Evolutionary conservation across 306 rosid species (phyloP), one percentile per base, ranked within the genome.

Genomic region (Myrica gale): DNA sequence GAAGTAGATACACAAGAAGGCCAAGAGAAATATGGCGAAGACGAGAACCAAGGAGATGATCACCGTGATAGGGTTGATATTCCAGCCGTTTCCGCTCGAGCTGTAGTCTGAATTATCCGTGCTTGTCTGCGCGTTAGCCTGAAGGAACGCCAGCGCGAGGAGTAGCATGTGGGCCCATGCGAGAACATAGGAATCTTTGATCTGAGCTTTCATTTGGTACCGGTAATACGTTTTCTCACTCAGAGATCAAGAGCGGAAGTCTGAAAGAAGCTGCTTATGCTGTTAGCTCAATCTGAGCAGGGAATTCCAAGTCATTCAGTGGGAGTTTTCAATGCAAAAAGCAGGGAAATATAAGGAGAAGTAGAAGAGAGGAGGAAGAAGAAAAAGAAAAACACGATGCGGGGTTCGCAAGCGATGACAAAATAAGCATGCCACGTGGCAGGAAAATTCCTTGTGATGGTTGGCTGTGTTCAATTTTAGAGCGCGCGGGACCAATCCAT

Each of bases 371-470:
- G n/a, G 50, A 0, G 9, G 50, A 6, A 46, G 50, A 7, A 46
- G 50, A 1, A 46, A 10, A 7, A 46, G 50, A 7, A 10, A 46
- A 46, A 4, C 1, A 46, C 1, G 16, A 7, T 4, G 47, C 37
- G 52, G 16, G 57, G 75, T 37, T 3, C 19, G 0, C 1, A 6
- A 47, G 9, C 1, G 54, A 61, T 81, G 84, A 79, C 73, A 63
- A 4, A 5, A 4, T 7, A 4, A 37, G 43, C 72, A 61, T 7
- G 20, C 10, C 80, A 80, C 80, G 83, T 41, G 73, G 68, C 76
- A 69, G 19, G 43, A 10, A 32, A 5, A 32, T 3, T 1, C 23
- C 70, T 74, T 56, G 68, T 61, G 80, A 71, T 52, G 58, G n/a
- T 53, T 1, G 32, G 12, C 19, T 10, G 26, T 48, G 70, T 46